Evolutionary conservation across 2,329 filamentous ascomycete genomes (phyloP).

Genomic region (Curvularia hawaiiensis): DNA sequence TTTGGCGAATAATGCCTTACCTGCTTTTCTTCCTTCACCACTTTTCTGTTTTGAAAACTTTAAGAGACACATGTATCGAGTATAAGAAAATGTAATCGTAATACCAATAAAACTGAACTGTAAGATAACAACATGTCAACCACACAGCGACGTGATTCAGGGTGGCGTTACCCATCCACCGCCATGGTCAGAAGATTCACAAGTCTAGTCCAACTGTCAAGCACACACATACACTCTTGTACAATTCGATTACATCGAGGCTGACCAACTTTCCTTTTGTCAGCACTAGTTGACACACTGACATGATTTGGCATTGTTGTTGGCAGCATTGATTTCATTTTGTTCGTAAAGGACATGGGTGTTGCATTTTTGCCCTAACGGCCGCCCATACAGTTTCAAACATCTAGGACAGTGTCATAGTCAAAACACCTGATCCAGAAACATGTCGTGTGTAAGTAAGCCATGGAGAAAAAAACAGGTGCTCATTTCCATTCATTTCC

Average conservation of each 20-base stretch:
- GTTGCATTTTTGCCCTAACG: conserved; percentile 44
- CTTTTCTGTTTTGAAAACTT: neutral
- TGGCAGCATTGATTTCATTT: neutral
- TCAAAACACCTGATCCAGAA: conserved; percentile 28
- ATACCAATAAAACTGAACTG: neutral
- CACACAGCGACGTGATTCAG: too few relatives aligned
- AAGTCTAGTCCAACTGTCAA: neutral
- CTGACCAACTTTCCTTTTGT: too few relatives aligned
- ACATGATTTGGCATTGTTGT: neutral
- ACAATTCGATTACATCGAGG: neutral
- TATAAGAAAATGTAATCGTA: neutral
- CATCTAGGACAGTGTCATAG: conserved; percentile 26
- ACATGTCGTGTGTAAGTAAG: conserved; percentile 25
- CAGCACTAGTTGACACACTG: too few relatives aligned
- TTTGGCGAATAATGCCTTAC: neutral
- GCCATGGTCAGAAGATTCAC: neutral
- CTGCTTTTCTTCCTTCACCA: neutral
- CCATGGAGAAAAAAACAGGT: neutral
- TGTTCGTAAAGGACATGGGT: conserved; percentile 40
- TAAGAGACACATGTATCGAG: neutral
- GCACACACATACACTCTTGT: neutral
- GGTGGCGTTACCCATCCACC: neutral
- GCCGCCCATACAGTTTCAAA: conserved; percentile 37
- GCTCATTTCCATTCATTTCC: conserved; percentile 38
- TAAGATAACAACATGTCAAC: too few relatives aligned